Conservation (phyloP, 305 asterid species). For the Rubia peregrina region DNA sequence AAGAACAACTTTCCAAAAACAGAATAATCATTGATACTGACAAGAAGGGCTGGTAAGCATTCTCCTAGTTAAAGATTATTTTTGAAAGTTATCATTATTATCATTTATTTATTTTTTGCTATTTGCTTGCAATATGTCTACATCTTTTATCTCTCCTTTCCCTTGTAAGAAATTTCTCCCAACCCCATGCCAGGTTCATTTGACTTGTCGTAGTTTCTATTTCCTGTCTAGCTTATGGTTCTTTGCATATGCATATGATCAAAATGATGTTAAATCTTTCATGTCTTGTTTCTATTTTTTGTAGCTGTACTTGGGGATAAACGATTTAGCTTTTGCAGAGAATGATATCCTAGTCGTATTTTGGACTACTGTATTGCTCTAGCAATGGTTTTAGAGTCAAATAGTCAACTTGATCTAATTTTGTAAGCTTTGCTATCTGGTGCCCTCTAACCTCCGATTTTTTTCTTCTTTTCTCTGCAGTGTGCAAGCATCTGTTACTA, state of each 20-base stretch:
- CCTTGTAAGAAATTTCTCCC: neutral
- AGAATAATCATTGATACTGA: conserved; percentile 88
- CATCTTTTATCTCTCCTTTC: neutral
- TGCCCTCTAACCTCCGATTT: conserved; percentile 10
- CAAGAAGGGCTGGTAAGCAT: conserved; percentile 71
- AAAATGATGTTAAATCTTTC: neutral
- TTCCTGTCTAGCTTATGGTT: neutral
- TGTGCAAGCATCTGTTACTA: conserved; percentile 95
- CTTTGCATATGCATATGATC: neutral
- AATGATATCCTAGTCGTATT: neutral
- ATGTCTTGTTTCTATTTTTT: neutral
- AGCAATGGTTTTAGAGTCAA: neutral
- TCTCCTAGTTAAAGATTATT: neutral
- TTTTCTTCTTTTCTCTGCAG: conserved; percentile 29
- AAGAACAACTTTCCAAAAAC: conserved; percentile 96
- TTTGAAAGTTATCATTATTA: neutral
- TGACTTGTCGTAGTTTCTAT: neutral
- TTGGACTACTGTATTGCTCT: neutral
- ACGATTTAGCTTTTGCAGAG: neutral
- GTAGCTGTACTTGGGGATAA: neutral
- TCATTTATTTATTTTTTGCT: neutral
- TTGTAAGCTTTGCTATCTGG: neutral
- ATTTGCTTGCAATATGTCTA: neutral
- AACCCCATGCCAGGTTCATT: neutral
- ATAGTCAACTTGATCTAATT: neutral